Conservation (phyloP, 768 basidiomycete species). For the Macrolepiota dolichaula region DNA sequence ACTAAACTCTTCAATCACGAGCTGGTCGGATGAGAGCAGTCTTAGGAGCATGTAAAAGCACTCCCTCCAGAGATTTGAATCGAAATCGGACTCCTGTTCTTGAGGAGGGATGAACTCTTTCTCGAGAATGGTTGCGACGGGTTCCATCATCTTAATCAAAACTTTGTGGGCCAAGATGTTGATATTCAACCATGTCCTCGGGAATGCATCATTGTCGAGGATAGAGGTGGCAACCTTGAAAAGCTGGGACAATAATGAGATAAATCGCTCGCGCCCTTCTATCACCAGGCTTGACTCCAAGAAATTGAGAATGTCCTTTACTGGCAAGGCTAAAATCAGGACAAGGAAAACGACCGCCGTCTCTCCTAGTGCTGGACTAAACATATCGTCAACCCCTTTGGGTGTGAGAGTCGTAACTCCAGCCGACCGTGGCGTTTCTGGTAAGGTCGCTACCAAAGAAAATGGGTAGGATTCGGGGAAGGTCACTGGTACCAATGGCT, state of each 20-base stretch:
- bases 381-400: slow-evolving; percentile 46
- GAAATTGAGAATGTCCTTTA: slow-evolving; percentile 72
- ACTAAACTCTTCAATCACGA: slow-evolving; percentile 92
- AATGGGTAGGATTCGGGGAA: slow-evolving; percentile 97
- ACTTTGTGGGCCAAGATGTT: slow-evolving; percentile 87
- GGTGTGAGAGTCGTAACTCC: slow-evolving; percentile 36
- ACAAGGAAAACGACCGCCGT: slow-evolving; percentile 82
- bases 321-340: slow-evolving; percentile 76
- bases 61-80: slow-evolving; percentile 76
- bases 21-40: slow-evolving; percentile 83
- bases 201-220: slow-evolving; percentile 84
- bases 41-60: slow-evolving; percentile 80
- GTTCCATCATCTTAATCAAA: slow-evolving; percentile 84
- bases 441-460: slow-evolving; percentile 67
- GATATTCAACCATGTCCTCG: slow-evolving; percentile 87
- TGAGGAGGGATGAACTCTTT: slow-evolving; percentile 76
- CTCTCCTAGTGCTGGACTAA: slow-evolving; percentile 82
- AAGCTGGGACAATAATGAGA: slow-evolving; percentile 65
- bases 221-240: slow-evolving; percentile 83
- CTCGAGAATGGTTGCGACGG: slow-evolving; percentile 73
- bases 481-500: slow-evolving; percentile 64
- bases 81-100: slow-evolving; percentile 62
- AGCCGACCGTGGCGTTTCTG: slow-evolving; percentile 40
- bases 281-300: slow-evolving; percentile 81
- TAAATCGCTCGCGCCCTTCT: slow-evolving; percentile 81